phyloP scores from a whole-genome alignment of 306 rosid genomes.

The Quercus glauca region DNA sequence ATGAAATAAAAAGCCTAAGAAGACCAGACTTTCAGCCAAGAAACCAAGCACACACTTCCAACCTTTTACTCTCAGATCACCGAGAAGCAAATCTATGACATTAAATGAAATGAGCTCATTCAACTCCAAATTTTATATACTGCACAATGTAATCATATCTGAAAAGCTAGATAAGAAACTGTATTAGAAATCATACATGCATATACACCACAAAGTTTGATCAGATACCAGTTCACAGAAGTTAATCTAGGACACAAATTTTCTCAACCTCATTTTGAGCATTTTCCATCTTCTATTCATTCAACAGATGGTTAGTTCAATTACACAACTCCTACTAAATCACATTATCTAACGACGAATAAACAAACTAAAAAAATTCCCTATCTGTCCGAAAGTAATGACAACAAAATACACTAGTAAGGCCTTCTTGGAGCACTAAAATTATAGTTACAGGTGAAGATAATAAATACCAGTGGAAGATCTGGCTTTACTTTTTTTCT shows the following conservation, averaged over 20 bases:
- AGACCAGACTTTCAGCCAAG: background rate
- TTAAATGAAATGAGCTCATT: background rate
- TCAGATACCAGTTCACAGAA: conserved; percentile 7
- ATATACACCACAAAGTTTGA: conserved; percentile 20
- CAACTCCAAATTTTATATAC: background rate
- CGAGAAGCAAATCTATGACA: background rate
- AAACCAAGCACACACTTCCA: background rate
- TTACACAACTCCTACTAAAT: conserved; percentile 30
- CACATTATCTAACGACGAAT: conserved; percentile 15
- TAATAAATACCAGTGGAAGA: conserved; percentile 21
- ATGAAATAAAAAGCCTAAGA: background rate
- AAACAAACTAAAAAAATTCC: conserved; percentile 31
- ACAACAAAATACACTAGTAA: conserved; percentile 22
- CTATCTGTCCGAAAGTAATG: conserved; percentile 22
- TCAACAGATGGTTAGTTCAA: conserved; percentile 28
- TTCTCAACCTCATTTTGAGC: conserved; percentile 5
- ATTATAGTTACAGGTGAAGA: conserved; percentile 17
- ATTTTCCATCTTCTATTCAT: conserved; percentile 16
- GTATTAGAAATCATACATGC: background rate
- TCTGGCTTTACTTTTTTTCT: conserved; percentile 10
- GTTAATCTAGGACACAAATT: conserved; percentile 13
- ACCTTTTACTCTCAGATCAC: background rate
- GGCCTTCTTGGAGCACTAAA: conserved; percentile 19
- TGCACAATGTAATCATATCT: background rate
- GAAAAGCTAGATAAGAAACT: background rate